A percentile compares a stretch with the other conserved stretches of the same genome.
phyloP scores from a whole-genome alignment of 148 eudicot species.

The Linanthus parryae region DNA sequence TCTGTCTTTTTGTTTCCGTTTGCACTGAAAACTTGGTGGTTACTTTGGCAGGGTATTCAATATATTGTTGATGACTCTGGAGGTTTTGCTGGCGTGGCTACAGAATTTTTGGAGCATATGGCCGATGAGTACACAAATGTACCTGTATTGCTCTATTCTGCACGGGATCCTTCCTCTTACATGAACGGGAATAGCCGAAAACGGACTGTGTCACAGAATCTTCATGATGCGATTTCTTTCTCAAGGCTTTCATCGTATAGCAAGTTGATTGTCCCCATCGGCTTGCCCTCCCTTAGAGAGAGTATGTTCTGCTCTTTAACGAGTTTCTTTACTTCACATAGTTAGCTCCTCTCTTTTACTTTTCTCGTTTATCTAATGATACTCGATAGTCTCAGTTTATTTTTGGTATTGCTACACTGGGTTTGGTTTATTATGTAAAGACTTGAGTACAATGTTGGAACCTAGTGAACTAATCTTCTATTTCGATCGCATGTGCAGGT shows the following conservation, averaged over 20 bases:
- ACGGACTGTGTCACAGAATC: slow-evolving; percentile 41
- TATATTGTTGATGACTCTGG: slow-evolving; percentile 81
- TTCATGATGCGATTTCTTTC: slow-evolving; percentile 85
- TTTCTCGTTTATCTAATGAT: background rate
- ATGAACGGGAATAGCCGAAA: slow-evolving; percentile 30
- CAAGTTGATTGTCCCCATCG: slow-evolving; percentile 76
- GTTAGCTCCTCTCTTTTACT: background rate
- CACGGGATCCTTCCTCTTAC: slow-evolving; percentile 43
- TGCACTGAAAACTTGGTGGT: background rate
- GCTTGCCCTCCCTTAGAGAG: slow-evolving; percentile 60
- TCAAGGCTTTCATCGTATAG: slow-evolving; percentile 65
- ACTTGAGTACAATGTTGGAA: no score
- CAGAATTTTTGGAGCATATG: slow-evolving; percentile 66
- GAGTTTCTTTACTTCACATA: no score
- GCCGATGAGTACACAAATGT: slow-evolving; percentile 79
- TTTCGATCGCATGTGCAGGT: slow-evolving; percentile 39
- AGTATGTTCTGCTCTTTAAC: no score
- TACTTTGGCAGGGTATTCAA: slow-evolving; percentile 75
- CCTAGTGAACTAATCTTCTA: background rate
- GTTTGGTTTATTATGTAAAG: no score
- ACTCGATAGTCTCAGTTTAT: no score
- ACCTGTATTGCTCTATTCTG: slow-evolving; percentile 75
- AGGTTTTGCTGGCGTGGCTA: slow-evolving; percentile 86
- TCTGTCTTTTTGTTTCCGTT: slow-evolving; percentile 4
- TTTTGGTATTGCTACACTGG: no score